Evolutionary conservation across 2,329 filamentous ascomycete species (phyloP).

Genomic region (Magnaporthiopsis poae): DNA sequence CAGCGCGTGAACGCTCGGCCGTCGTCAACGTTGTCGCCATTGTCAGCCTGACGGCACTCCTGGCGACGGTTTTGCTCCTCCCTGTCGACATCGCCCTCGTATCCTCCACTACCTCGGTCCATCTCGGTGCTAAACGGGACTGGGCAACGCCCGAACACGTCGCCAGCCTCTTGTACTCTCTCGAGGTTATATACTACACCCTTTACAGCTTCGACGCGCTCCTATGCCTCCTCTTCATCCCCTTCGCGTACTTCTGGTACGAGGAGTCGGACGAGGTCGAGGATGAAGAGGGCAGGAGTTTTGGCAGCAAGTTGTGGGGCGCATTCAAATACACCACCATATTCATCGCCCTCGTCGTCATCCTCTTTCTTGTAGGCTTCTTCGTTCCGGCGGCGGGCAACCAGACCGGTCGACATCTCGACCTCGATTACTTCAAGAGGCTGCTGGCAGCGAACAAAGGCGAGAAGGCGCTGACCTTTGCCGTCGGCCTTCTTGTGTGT

Average conservation of each 20-base stretch:
- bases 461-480: conserved; percentile 85
- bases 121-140: conserved; percentile 74
- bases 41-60: conserved; percentile 72
- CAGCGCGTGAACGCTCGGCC: conserved; percentile 72
- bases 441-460: conserved; percentile 78
- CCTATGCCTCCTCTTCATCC: conserved; percentile 79
- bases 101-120: conserved; percentile 71
- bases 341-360: conserved; percentile 69
- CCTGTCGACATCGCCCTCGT: conserved; percentile 93
- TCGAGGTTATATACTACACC: conserved; percentile 84
- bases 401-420: conserved; percentile 48
- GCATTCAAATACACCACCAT: conserved; percentile 83
- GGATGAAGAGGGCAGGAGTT: conserved; percentile 66
- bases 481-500: conserved; percentile 76
- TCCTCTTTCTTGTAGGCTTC: conserved; percentile 85
- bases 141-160: conserved; percentile 84
- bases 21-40: conserved; percentile 77
- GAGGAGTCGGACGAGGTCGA: conserved; percentile 94
- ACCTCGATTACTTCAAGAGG: conserved; percentile 85
- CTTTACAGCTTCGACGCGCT: conserved; percentile 86
- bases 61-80: conserved; percentile 84
- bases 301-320: conserved; percentile 63
- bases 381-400: conserved; percentile 75
- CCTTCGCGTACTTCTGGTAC: conserved; percentile 96
- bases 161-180: conserved; percentile 64